Percentiles rank a stretch among this genome's conserved stretches.
phyloP scores from a whole-genome alignment of 2,329 filamentous ascomycete genomes.

The Exophiala dermatitidis region DNA sequence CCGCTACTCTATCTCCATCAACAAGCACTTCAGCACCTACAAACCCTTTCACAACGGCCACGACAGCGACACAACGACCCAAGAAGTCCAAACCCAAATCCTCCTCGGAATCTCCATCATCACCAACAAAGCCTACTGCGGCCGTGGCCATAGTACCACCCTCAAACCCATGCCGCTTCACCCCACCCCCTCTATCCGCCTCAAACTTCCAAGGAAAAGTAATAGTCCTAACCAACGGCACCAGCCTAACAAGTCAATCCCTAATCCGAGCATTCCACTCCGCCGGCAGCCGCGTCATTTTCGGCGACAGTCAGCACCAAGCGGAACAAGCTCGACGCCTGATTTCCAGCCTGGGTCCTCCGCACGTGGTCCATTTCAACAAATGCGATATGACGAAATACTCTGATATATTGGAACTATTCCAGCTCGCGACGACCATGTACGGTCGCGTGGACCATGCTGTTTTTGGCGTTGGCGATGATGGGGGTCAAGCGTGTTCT shows the following conservation, averaged over 20 bases:
- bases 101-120: constrained; percentile 1
- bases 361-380: constrained; percentile 33
- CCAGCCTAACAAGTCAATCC: constrained; percentile 42
- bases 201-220: constrained; percentile 23
- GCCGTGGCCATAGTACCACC: constrained; percentile 1
- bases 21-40: neutral
- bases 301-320: constrained; percentile 37
- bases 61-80: constrained; percentile 2
- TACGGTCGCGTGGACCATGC: constrained; percentile 46
- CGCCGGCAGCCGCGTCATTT: constrained; percentile 38
- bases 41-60: no score
- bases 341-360: constrained; percentile 17
- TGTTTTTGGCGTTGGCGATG: constrained; percentile 29
- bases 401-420: constrained; percentile 41
- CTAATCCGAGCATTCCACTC: constrained; percentile 36
- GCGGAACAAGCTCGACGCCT: constrained; percentile 25
- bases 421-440: constrained; percentile 40
- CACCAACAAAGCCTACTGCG: constrained; percentile 6
- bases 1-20: neutral
- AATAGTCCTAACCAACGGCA: constrained; percentile 24
- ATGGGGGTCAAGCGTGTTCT: constrained; percentile 19
- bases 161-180: constrained; percentile 22
- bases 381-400: constrained; percentile 41
- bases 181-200: constrained; percentile 14
- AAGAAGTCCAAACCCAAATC: neutral